Conservation (phyloP, 257 asterid species). For the Jasminum sambac region DNA sequence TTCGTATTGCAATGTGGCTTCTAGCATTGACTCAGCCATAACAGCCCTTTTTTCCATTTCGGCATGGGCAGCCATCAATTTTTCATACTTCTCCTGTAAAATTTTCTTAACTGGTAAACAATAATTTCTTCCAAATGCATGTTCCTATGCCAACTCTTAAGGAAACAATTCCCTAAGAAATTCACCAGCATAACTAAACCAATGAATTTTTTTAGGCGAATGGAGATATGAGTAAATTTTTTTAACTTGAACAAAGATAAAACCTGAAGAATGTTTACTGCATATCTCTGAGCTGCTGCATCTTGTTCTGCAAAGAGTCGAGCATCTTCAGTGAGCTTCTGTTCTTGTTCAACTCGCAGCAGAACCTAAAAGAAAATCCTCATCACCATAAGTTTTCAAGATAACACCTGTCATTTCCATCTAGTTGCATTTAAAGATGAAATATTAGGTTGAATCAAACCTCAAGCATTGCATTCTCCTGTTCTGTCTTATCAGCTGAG, state of each 20-base stretch:
- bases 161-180: conserved; percentile 3
- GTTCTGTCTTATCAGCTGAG: conserved; percentile 63
- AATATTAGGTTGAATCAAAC: conserved; percentile 33
- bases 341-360: conserved; percentile 87
- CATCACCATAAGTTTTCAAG: conserved; percentile 23
- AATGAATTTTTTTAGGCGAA: neutral
- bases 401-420: conserved; percentile 17
- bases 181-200: neutral
- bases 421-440: neutral
- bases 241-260: conserved; percentile 12
- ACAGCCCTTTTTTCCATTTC: conserved; percentile 83
- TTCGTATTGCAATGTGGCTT: conserved; percentile 85
- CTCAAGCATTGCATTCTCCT: conserved; percentile 83
- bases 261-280: conserved; percentile 66
- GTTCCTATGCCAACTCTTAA: neutral
- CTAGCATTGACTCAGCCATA: conserved; percentile 87
- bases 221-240: conserved; percentile 15
- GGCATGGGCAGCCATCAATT: conserved; percentile 48
- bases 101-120: neutral
- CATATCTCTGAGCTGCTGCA: conserved; percentile 60
- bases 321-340: conserved; percentile 75
- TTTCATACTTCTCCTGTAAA: conserved; percentile 69
- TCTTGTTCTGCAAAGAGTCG: conserved; percentile 74
- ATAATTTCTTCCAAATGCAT: neutral
- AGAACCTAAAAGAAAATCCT: conserved; percentile 55